Percentiles rank a stretch among this genome's conserved stretches.
These are phyloP conservation scores for Ustilago loliicola DNA, from an alignment of 1,284 basidiomycete species.

Conservation along the genomic window DNA sequence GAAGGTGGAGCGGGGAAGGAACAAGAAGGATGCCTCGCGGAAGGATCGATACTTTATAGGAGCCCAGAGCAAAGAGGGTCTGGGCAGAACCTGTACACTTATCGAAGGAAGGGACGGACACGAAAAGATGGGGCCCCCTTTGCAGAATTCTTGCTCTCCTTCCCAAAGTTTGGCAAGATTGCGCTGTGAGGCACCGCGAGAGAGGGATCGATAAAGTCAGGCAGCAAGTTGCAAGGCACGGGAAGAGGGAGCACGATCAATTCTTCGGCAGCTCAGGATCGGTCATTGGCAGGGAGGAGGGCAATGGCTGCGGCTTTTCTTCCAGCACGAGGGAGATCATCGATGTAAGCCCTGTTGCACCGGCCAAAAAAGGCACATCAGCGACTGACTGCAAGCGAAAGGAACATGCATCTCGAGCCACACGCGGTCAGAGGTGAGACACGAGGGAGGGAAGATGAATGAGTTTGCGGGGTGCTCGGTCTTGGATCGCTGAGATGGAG, in stretches of 20 bases:
- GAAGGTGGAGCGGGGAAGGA: background rate
- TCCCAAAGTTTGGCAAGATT: background rate
- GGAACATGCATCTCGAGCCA: background rate
- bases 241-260: constrained; percentile 2
- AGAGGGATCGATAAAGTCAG: background rate
- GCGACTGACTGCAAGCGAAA: background rate
- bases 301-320: background rate
- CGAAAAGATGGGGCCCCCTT: constrained; percentile 29
- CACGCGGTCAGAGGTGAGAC: constrained; percentile 7
- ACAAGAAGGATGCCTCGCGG: background rate
- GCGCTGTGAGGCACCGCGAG: background rate
- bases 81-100: background rate
- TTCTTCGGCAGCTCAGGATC: background rate
- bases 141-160: background rate
- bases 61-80: background rate
- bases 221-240: background rate
- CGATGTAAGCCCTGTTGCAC: background rate
- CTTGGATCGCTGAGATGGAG: background rate
- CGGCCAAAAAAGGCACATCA: background rate
- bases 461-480: constrained; percentile 4
- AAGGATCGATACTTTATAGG: constrained; percentile 7
- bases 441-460: background rate
- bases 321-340: background rate
- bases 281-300: background rate
- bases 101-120: background rate